phyloP scores from a whole-genome alignment of 176 grass and related monocot species.

The Oryza rufipogon region DNA sequence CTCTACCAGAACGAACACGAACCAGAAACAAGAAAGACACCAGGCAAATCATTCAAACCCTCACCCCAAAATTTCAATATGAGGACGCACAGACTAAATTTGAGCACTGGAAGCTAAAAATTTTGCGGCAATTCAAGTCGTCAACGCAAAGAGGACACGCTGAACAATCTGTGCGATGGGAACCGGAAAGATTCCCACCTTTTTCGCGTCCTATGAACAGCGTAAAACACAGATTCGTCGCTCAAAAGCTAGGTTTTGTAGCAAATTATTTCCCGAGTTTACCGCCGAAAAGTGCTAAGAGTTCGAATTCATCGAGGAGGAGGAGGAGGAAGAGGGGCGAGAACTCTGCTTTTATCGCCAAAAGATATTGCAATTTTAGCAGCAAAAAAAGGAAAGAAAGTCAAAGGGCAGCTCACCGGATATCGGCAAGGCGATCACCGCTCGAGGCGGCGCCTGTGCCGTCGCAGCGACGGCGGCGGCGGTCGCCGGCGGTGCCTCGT shows the following conservation, averaged over 20 bases:
- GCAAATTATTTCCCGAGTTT: not conserved
- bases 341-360: constrained; percentile 15
- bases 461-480: not conserved
- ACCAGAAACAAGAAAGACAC: constrained; percentile 18
- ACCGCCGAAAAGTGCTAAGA: not conserved
- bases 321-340: not conserved
- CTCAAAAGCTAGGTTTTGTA: constrained; percentile 4
- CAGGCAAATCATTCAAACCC: constrained; percentile 4
- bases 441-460: not conserved
- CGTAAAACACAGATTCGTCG: not conserved
- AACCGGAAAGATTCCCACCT: constrained; percentile 28
- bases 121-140: no score
- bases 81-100: not conserved
- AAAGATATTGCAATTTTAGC: constrained; percentile 25
- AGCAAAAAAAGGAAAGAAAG: constrained; percentile 1
- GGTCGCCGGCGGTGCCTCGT: constrained; percentile 5
- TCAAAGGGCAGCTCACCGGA: constrained; percentile 59
- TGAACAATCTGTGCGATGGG: constrained; percentile 2
- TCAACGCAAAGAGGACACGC: no score
- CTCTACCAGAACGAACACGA: not conserved
- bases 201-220: constrained; percentile 40
- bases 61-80: not conserved
- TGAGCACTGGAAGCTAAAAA: not conserved
- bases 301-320: not conserved
- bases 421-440: constrained; percentile 54